A percentile compares a stretch with the other conserved stretches of the same genome.
Conservation (phyloP, 2,329 filamentous ascomycete species). For the Paraconiothyrium brasiliense region DNA sequence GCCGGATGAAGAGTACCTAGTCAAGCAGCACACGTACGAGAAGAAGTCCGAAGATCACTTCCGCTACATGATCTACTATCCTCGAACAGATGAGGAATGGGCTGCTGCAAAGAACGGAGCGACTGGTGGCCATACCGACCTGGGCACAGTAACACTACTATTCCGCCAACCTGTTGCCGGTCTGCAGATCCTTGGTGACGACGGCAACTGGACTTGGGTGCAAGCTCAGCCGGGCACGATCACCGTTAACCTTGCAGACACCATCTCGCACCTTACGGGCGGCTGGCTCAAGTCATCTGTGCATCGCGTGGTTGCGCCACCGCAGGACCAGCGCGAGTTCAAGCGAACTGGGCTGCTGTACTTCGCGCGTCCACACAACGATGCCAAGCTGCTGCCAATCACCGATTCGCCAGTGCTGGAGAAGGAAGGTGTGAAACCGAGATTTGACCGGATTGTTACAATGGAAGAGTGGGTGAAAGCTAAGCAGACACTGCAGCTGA, state of each 20-base stretch:
- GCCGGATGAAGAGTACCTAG: slow-evolving; percentile 66
- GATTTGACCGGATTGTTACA: slow-evolving; percentile 54
- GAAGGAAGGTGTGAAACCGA: slow-evolving; percentile 41
- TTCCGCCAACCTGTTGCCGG: slow-evolving; percentile 68
- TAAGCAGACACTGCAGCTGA: slow-evolving; percentile 36
- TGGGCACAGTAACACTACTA: slow-evolving; percentile 65
- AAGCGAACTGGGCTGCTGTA: slow-evolving; percentile 62
- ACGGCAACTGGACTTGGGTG: slow-evolving; percentile 56
- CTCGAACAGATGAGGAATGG: slow-evolving; percentile 60
- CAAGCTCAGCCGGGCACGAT: slow-evolving; percentile 52
- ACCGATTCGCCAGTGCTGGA: slow-evolving; percentile 49
- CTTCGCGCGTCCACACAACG: slow-evolving; percentile 58
- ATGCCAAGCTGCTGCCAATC: slow-evolving; percentile 51
- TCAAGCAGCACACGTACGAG: slow-evolving; percentile 66
- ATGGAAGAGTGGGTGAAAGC: slow-evolving; percentile 27
- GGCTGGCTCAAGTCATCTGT: slow-evolving; percentile 59
- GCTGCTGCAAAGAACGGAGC: slow-evolving; percentile 55
- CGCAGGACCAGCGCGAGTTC: slow-evolving; percentile 59
- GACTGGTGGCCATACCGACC: slow-evolving; percentile 64
- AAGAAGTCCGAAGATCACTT: slow-evolving; percentile 68
- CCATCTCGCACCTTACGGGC: slow-evolving; percentile 51
- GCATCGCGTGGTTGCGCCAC: slow-evolving; percentile 61
- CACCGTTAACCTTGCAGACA: slow-evolving; percentile 54
- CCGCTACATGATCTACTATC: slow-evolving; percentile 69
- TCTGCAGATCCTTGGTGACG: slow-evolving; percentile 60